Base-by-base conservation (phyloP, 2,329 filamentous ascomycete species). In the Arthrobotrys pseudoclavata region DNA sequence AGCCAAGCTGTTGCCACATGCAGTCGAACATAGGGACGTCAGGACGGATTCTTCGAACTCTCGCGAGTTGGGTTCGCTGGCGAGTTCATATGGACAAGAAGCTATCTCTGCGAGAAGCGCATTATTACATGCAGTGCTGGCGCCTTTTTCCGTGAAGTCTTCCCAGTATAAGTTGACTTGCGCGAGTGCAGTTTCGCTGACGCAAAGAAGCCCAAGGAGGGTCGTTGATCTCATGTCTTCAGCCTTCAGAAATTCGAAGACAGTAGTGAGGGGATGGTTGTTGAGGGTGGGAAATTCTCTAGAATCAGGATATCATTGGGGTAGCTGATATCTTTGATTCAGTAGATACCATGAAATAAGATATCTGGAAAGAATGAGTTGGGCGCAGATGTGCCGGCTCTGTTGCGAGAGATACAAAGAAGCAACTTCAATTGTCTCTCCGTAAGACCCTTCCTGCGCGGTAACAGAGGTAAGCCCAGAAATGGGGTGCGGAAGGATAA, bases 41-140 rank as follows among this genome's bases (percentile, higher is more conserved):
- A 70, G 34, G 55, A 70, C 55, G 15, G 68, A 63, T 63, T 70
- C 68, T 1, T 70, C 68, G 47, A 70, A 70, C 13, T 42, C 55
- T 62, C 22, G 68, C 18, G 68, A 70, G 34, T 70, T 70, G 24
- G 68, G 68, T 55, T 70, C 68, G 47, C 31, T 70, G 26, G 68
- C 68, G 34, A 70, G 68, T 63, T 70, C 68, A 63, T 70, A 57
- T 24, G 68, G 68, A 55, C 68, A 70, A 47, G 68, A 70, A 53
- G 68, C 37, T 70, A 70, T 70, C 57, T 26, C 29, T 40, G 68
- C 68, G 63, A 70, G 68, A 62, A 70, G 55, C 12, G 68, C 68
- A 31, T n/a, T 70, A 63, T 70, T 70, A 45, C 68, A 70, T 55
- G 55, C 68, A 24, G 18, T 70, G 57, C 68, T 63, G 15, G 68